Conservation (phyloP, 257 asterid genomes). For the Leptodermis oblonga region DNA sequence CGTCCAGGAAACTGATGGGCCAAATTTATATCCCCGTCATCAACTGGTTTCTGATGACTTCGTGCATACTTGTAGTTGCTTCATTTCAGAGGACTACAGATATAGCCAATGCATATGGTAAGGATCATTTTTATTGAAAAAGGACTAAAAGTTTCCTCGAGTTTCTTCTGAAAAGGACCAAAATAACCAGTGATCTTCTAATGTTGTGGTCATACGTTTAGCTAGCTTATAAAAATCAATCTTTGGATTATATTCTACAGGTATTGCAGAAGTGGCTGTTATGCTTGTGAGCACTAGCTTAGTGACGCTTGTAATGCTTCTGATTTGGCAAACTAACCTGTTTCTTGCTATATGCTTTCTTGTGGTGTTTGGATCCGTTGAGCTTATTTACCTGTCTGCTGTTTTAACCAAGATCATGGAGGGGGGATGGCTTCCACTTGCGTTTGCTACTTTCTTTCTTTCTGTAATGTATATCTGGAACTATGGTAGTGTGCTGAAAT, state of each 20-base stretch:
- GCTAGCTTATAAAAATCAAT: background rate
- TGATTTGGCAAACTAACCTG: slow-evolving; percentile 83
- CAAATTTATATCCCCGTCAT: slow-evolving; percentile 90
- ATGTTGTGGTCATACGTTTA: background rate
- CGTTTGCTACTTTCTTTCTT: slow-evolving; percentile 71
- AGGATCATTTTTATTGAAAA: slow-evolving; percentile 17
- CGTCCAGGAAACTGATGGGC: slow-evolving; percentile 84
- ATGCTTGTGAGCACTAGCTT: slow-evolving; percentile 83
- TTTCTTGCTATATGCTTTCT: slow-evolving; percentile 66
- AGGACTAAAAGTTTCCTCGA: background rate
- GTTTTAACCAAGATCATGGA: slow-evolving; percentile 74
- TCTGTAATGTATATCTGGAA: slow-evolving; percentile 85
- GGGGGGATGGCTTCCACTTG: slow-evolving; percentile 99
- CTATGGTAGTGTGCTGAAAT: slow-evolving; percentile 83
- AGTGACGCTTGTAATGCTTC: slow-evolving; percentile 88
- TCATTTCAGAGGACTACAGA: slow-evolving; percentile 77
- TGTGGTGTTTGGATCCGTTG: slow-evolving; percentile 65
- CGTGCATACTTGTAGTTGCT: slow-evolving; percentile 89
- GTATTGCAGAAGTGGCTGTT: slow-evolving; percentile 97
- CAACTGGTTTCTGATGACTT: slow-evolving; percentile 87
- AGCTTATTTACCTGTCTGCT: slow-evolving; percentile 72
- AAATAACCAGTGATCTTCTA: background rate
- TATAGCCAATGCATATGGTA: slow-evolving; percentile 93
- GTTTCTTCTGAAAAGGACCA: background rate
- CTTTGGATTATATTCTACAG: slow-evolving; percentile 26